Percentiles rank a stretch among this genome's conserved stretches.
Evolutionary conservation across 495 filamentous ascomycete genomes (phyloP).

Genomic region (Durotheca rogersii): DNA sequence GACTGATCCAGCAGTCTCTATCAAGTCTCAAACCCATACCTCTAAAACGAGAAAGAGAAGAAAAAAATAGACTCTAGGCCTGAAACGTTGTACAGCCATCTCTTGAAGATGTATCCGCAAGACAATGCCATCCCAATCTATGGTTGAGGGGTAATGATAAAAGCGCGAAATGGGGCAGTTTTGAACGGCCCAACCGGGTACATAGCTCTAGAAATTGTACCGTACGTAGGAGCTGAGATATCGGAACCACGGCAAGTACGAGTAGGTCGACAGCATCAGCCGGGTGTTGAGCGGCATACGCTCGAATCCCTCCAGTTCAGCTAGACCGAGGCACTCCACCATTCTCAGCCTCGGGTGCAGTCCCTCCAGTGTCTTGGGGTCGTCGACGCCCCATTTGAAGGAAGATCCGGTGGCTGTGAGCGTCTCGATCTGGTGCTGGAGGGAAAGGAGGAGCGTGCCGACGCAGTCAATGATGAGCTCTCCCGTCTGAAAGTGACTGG

Average conservation of each 20-base stretch:
- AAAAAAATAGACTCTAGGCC: too few relatives aligned
- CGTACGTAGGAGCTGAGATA: constrained; percentile 22
- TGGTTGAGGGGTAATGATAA: background rate
- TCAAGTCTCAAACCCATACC: too few relatives aligned
- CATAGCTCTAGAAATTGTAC: constrained; percentile 11
- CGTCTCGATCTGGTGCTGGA: constrained; percentile 10
- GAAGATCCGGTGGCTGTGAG: constrained; percentile 17
- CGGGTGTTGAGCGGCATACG: constrained; percentile 13
- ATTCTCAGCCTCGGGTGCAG: constrained; percentile 24
- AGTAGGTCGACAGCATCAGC: constrained; percentile 16
- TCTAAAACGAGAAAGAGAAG: too few relatives aligned
- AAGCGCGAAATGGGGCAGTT: background rate
- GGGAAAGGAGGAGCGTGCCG: constrained; percentile 7
- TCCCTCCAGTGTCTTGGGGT: constrained; percentile 21
- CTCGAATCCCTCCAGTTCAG: constrained; percentile 14
- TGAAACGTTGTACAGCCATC: too few relatives aligned
- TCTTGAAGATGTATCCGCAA: too few relatives aligned
- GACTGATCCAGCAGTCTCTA: too few relatives aligned
- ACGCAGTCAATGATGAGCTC: constrained; percentile 30
- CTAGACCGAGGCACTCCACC: constrained; percentile 18
- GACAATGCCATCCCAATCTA: too few relatives aligned
- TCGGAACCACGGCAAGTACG: constrained; percentile 20
- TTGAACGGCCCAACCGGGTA: background rate
- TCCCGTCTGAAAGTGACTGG: constrained; percentile 27
- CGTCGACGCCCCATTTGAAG: constrained; percentile 27